Conservation (phyloP, 2,329 filamentous ascomycete species). For the Balansia obtecta region DNA sequence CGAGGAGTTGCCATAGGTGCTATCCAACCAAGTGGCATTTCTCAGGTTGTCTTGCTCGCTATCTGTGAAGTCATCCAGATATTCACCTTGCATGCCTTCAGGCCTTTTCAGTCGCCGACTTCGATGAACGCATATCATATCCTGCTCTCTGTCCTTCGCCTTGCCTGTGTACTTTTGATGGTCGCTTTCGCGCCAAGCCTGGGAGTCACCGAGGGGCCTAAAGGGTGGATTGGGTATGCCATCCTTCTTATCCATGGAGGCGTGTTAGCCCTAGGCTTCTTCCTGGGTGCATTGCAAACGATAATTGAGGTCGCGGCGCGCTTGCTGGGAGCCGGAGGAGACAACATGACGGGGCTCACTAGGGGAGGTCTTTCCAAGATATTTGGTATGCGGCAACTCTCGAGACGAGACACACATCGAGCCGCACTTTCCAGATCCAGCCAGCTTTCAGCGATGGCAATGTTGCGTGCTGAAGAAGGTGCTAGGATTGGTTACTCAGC, state of each 20-base stretch:
- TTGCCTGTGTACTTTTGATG: slow-evolving; percentile 64
- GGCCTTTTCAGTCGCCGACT: slow-evolving; percentile 78
- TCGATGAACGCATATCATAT: slow-evolving; percentile 97
- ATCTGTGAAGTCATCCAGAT: slow-evolving; percentile 90
- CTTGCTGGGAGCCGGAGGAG: slow-evolving; percentile 69
- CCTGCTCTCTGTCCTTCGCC: slow-evolving; percentile 65
- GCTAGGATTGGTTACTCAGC: slow-evolving; percentile 48
- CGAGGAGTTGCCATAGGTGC: slow-evolving; percentile 86
- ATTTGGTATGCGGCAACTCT: slow-evolving; percentile 82
- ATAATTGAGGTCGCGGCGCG: slow-evolving; percentile 79
- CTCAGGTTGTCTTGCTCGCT: slow-evolving; percentile 81
- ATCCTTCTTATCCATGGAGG: slow-evolving; percentile 77
- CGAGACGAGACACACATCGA: slow-evolving; percentile 54
- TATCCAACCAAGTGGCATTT: slow-evolving; percentile 83
- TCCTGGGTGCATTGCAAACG: slow-evolving; percentile 83
- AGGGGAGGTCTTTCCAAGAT: slow-evolving; percentile 80
- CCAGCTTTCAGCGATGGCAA: slow-evolving; percentile 69
- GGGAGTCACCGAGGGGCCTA: slow-evolving; percentile 62
- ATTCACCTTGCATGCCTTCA: slow-evolving; percentile 76
- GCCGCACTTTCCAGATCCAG: slow-evolving; percentile 60
- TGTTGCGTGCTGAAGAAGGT: slow-evolving; percentile 54
- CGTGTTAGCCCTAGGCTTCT: slow-evolving; percentile 82
- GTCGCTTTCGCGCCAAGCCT: slow-evolving; percentile 77
- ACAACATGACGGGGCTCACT: slow-evolving; percentile 55
- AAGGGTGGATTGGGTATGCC: slow-evolving; percentile 91